Evolutionary conservation across 2,329 filamentous ascomycete genomes (phyloP), one percentile per base, ranked within the genome.

Genomic region (Aspergillus alliaceus): DNA sequence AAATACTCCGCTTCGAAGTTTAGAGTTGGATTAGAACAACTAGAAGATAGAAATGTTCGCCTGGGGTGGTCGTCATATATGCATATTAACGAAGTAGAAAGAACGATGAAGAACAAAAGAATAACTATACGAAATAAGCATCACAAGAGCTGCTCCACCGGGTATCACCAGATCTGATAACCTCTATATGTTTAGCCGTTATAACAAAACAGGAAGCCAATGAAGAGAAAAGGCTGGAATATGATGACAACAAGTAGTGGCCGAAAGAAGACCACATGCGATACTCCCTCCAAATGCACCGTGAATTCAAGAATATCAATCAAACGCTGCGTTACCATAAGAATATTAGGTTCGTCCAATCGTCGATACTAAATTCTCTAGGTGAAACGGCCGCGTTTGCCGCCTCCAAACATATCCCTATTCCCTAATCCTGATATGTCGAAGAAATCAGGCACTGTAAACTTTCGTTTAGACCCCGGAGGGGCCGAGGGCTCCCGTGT

Each of bases 381-480:
- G 63, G 71, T 72, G 60, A 79, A 77, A 50, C 79, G 76, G 37
- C 79, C 75, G 49, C 78, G 73, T 69, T 82, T 82, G 47, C 74
- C 74, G n/a, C 77, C 75, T 56, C 77, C 76, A 59, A 72, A 72
- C 37, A 71, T 68, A 62, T 81, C 79, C 56, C 72, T 70, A 47
- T 76, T 77, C 18, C 75, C 73, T 50, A 80, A 62, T 47, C 73
- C 77, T 2, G 78, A 79, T 20, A 82, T 63, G 60, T 81, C 79
- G 58, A 81, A 81, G 62, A 81, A 81, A 46, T 81, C 79, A 3
- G 74, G 74, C 47, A 80, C 75, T 18, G 74, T 72, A 50, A 77
- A 68, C 66, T 79, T 80, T 56, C 79, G 72, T 69, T 82, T 82
- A 7, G 77, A 77, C 6, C 79, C 79, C 6, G 79, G 58, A 4